Conservation (phyloP, 495 filamentous ascomycete species). For the Lophiotrema nucula region DNA sequence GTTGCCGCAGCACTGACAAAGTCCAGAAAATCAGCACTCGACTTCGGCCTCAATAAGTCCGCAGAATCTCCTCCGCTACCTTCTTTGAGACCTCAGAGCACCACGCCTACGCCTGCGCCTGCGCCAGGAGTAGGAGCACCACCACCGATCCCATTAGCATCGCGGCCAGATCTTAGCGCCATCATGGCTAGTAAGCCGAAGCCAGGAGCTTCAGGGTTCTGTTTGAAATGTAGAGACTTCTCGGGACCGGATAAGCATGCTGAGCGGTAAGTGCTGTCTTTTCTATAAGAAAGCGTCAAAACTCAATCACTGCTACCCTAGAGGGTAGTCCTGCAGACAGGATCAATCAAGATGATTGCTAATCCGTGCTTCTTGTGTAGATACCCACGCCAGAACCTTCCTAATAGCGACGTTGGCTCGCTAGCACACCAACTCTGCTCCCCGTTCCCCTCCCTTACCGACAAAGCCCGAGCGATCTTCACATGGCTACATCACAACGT, state of each 20-base stretch:
- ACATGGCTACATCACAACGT: slow-evolving; percentile 96
- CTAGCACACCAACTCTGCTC: slow-evolving; percentile 73
- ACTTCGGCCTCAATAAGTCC: slow-evolving; percentile 42
- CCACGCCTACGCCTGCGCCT: slow-evolving; percentile 30
- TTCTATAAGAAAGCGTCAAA: too few relatives aligned
- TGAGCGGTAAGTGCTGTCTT: too few relatives aligned
- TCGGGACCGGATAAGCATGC: slow-evolving; percentile 76
- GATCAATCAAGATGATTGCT: too few relatives aligned
- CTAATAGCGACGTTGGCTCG: slow-evolving; percentile 62
- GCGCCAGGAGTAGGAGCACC: slow-evolving; percentile 30
- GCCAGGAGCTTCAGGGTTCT: slow-evolving; percentile 42
- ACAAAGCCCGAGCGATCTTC: slow-evolving; percentile 90
- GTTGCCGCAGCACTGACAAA: not conserved
- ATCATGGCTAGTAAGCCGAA: slow-evolving; percentile 57
- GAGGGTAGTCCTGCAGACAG: too few relatives aligned
- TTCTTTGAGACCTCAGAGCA: too few relatives aligned
- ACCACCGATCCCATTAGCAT: slow-evolving; percentile 57
- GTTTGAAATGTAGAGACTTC: slow-evolving; percentile 84
- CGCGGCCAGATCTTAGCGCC: slow-evolving; percentile 59
- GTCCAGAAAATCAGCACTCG: slow-evolving; percentile 40
- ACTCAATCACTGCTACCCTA: too few relatives aligned
- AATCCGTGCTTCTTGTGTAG: too few relatives aligned
- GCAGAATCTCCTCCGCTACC: slow-evolving; percentile 39
- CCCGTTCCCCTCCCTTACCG: slow-evolving; percentile 76
- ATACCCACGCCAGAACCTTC: slow-evolving; percentile 70